These are phyloP conservation scores for Pythium monospermum DNA, from an alignment of 352 stramenopile genomes.

Conservation along the genomic window DNA sequence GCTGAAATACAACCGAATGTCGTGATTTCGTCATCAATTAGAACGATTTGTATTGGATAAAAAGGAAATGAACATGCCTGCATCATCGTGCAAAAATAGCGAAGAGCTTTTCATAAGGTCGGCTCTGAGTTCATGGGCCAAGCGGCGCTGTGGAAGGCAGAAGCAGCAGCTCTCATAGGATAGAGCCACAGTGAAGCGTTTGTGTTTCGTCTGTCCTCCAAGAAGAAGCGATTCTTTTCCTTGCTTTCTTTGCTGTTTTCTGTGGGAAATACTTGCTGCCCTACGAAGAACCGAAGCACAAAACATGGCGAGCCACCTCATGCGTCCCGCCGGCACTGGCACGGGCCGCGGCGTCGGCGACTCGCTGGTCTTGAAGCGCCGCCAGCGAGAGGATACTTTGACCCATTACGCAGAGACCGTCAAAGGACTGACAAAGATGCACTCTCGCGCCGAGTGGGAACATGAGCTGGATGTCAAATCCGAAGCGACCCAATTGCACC, in stretches of 20 bases:
- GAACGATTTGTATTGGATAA: no score
- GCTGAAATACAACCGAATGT: constrained; percentile 1
- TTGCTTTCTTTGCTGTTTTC: not conserved
- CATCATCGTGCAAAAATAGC: constrained; percentile 23
- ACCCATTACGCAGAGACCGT: constrained; percentile 48
- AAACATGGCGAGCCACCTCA: constrained; percentile 10
- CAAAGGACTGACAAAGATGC: constrained; percentile 39
- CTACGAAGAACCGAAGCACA: no score
- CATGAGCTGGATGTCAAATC: constrained; percentile 50
- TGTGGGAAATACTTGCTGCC: no score
- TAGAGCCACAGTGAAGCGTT: no score
- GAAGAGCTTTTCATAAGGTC: no score
- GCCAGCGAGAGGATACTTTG: constrained; percentile 62
- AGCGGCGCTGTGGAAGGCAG: not conserved
- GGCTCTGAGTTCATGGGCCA: no score
- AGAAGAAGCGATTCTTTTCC: no score
- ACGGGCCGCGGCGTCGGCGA: constrained; percentile 53
- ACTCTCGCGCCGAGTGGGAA: constrained; percentile 69
- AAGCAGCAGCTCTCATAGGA: no score
- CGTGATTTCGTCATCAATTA: no score
- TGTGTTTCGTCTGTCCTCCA: no score
- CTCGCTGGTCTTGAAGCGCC: constrained; percentile 64
- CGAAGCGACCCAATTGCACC: constrained; percentile 42
- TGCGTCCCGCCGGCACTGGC: constrained; percentile 7
- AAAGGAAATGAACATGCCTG: no score